phyloP scores from a whole-genome alignment of 345 rosid genomes.

The Lumnitzera racemosa region DNA sequence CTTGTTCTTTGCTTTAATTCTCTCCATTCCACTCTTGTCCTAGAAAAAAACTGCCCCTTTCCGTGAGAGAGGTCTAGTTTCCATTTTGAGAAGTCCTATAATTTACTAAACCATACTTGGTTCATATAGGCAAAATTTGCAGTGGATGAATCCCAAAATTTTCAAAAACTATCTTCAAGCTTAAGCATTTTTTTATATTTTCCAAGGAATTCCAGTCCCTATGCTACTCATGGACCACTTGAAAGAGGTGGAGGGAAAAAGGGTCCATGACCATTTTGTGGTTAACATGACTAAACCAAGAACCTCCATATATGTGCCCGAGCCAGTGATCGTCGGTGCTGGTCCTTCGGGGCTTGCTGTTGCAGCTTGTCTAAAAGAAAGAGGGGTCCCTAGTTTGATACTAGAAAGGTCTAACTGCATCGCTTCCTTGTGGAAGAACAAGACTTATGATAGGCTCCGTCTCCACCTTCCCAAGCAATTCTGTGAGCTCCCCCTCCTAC shows the following conservation, averaged over 20 bases:
- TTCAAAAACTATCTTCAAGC: too few species aligned
- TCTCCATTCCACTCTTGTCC: too few species aligned
- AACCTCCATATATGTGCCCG: not conserved
- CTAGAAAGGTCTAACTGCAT: conserved; percentile 16
- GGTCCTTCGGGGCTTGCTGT: conserved; percentile 21
- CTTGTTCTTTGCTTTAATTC: too few species aligned
- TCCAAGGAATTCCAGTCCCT: too few species aligned
- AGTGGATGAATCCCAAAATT: too few species aligned
- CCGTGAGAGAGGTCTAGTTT: too few species aligned
- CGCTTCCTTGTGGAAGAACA: conserved; percentile 16
- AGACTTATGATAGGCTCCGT: conserved; percentile 15
- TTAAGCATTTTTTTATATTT: too few species aligned
- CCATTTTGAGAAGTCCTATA: too few species aligned
- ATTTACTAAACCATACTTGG: too few species aligned
- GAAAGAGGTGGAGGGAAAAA: conserved; percentile 7
- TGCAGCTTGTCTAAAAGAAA: conserved; percentile 10
- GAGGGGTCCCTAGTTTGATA: conserved; percentile 5
- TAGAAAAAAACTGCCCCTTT: too few species aligned
- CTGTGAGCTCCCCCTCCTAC: conserved; percentile 18
- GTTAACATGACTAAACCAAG: too few species aligned
- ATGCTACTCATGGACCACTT: conserved; percentile 4
- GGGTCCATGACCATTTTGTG: conserved; percentile 1
- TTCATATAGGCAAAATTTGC: too few species aligned
- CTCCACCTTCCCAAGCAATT: conserved; percentile 15
- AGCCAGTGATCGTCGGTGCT: conserved; percentile 12